phyloP scores from a whole-genome alignment of 495 filamentous ascomycete species.

The Penicillium pulvis region DNA sequence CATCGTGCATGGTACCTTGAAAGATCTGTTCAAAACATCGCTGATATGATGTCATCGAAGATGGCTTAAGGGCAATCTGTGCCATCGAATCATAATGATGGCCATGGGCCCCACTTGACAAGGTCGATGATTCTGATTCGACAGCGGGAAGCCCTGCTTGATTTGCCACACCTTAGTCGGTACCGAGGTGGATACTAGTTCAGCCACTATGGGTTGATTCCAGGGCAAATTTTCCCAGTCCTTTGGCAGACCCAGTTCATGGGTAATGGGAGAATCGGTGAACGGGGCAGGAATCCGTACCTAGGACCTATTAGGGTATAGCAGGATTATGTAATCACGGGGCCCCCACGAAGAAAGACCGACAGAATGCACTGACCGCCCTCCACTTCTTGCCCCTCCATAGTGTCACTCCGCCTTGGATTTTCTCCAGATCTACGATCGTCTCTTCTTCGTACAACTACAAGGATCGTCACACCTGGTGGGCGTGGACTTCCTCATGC shows the following conservation, averaged over 20 bases:
- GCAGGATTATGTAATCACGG: not conserved
- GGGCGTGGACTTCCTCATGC: constrained; percentile 16
- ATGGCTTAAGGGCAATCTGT: not conserved
- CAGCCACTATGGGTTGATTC: constrained; percentile 4
- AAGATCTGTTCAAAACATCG: constrained; percentile 1
- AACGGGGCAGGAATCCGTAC: not conserved
- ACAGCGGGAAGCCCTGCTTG: not conserved
- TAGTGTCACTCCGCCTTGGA: not conserved
- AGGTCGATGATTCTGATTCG: not conserved
- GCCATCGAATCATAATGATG: constrained; percentile 15
- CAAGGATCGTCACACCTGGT: constrained; percentile 16
- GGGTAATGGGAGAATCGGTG: not conserved
- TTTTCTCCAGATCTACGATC: constrained; percentile 6
- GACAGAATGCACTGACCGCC: constrained; percentile 2
- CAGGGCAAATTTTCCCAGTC: not conserved
- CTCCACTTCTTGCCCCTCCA: constrained; percentile 4
- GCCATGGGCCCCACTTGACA: not conserved
- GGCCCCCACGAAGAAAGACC: not conserved
- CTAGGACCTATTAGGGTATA: not conserved
- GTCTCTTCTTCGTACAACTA: constrained; percentile 3
- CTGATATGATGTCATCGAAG: constrained; percentile 8
- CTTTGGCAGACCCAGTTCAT: not conserved
- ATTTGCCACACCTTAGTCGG: constrained; percentile 3
- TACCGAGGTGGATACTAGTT: constrained; percentile 9
- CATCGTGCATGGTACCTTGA: constrained; percentile 13